Conservation (phyloP, 2,329 filamentous ascomycete genomes). For the Xylogone sp. region DNA sequence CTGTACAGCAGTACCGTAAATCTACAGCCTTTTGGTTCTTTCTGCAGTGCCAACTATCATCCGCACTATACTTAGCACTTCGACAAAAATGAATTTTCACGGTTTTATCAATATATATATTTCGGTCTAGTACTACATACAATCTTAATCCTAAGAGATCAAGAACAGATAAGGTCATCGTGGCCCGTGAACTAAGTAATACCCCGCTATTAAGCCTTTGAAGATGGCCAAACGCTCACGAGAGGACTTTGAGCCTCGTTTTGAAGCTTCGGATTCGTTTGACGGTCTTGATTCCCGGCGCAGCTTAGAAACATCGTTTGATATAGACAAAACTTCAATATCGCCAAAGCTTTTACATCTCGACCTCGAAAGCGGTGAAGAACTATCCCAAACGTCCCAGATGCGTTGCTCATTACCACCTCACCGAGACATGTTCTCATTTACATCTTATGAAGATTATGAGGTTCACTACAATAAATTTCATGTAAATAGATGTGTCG, state of each 20-base stretch:
- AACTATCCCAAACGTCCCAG: constrained; percentile 20
- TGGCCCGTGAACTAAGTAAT: constrained; percentile 5
- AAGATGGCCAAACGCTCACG: constrained; percentile 60
- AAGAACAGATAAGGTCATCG: neutral
- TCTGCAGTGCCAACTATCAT: neutral
- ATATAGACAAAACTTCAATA: constrained; percentile 13
- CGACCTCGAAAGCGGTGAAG: constrained; percentile 49
- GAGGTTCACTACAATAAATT: constrained; percentile 79
- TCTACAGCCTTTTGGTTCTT: neutral
- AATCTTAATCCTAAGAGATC: neutral
- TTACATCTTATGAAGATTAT: constrained; percentile 74
- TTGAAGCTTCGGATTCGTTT: constrained; percentile 28
- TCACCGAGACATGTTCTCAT: constrained; percentile 66
- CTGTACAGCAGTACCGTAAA: neutral
- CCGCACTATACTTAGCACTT: too few species aligned
- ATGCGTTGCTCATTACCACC: constrained; percentile 84
- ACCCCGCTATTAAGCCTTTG: constrained; percentile 27
- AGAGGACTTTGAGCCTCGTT: constrained; percentile 42
- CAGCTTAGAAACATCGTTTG: constrained; percentile 2
- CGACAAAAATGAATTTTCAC: too few species aligned
- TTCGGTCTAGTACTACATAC: too few species aligned
- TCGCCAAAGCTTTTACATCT: constrained; percentile 57
- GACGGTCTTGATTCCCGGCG: constrained; percentile 13
- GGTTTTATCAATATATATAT: too few species aligned
- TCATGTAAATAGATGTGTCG: constrained; percentile 80